Evolutionary conservation across 1,139 yeast species (phyloP), one percentile per base, ranked within the genome.

Genomic region (Torulaspora pretoriensis): DNA sequence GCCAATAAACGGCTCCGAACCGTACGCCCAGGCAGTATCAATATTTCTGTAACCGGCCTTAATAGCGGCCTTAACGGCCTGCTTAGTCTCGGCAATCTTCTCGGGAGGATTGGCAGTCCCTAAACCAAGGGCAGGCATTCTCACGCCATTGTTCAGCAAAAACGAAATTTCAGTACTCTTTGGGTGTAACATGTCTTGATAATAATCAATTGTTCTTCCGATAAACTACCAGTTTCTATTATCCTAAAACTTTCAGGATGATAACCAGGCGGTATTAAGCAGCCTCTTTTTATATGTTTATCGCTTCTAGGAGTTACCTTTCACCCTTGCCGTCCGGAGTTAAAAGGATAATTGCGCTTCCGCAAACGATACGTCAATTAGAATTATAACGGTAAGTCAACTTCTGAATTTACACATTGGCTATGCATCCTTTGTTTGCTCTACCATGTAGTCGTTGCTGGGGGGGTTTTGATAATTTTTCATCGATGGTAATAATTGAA

Each of bases 91-190:
- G 4, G 57, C 51, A 8, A 60, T 29, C 25, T 55, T 50, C 33
- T 70, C 74, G 2, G 64, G 69, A 12, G 72, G 72, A 10, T 73
- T 61, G 13, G 81, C 74, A 2, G 86, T 80, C 16, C 87, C 86
- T 24, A 81, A 66, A 0, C 82, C 85, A 47, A 81, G 53, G 6
- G 74, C 75, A 5, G 86, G 87, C 50, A 81, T 78, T 25, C 57
- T 52, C 35, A 62, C 64, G 12, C 83, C 82, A 51, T 72, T 75
- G 67, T 78, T 78, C 45, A 80, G 64, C 26, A 68, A 68, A 39
- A 64, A 63, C 10, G 52, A 51, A 28, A 66, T 56, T 38, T 62
- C 65, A 8, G 67, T 64, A 17, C 68, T 60, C 40, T 45, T 52
- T 39, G 62, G 60, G 42, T 55, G 59, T 30, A 53, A 46, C 56